Conservation (phyloP, 495 filamentous ascomycete species). For the Rostrohypoxylon terebratum region DNA sequence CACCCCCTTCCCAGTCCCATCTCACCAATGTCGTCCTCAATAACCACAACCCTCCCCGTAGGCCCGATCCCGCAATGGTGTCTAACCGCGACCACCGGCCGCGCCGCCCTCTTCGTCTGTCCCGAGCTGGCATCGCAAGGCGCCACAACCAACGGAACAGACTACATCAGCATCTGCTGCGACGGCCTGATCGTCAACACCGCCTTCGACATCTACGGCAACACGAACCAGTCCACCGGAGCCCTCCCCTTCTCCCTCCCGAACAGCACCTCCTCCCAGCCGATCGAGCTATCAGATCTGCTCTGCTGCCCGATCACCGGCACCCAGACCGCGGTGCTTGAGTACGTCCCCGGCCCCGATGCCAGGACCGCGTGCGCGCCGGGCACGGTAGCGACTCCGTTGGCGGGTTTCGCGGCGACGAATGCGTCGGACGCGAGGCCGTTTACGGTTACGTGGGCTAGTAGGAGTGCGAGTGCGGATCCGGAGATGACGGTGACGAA, state of each 20-base stretch:
- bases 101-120: background rate
- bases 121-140: background rate
- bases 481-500: constrained; percentile 20
- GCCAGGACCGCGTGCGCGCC: constrained; percentile 22
- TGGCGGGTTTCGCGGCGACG: constrained; percentile 30
- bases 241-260: background rate
- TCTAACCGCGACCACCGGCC: background rate
- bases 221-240: background rate
- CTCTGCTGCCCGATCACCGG: constrained; percentile 35
- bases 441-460: constrained; percentile 24
- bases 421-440: constrained; percentile 2
- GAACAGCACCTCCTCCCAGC: background rate
- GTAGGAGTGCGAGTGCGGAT: background rate
- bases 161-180: constrained; percentile 40
- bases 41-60: constrained; percentile 34
- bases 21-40: constrained; percentile 14
- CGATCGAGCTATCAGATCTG: constrained; percentile 13
- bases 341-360: constrained; percentile 6
- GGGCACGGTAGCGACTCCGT: constrained; percentile 20
- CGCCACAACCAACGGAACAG: background rate
- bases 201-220: constrained; percentile 25
- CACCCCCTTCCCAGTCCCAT: background rate
- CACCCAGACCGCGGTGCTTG: constrained; percentile 10
- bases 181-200: constrained; percentile 38
- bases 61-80: constrained; percentile 36